Conservation (phyloP, 75 land plant genomes). For the Picea sitchensis region DNA sequence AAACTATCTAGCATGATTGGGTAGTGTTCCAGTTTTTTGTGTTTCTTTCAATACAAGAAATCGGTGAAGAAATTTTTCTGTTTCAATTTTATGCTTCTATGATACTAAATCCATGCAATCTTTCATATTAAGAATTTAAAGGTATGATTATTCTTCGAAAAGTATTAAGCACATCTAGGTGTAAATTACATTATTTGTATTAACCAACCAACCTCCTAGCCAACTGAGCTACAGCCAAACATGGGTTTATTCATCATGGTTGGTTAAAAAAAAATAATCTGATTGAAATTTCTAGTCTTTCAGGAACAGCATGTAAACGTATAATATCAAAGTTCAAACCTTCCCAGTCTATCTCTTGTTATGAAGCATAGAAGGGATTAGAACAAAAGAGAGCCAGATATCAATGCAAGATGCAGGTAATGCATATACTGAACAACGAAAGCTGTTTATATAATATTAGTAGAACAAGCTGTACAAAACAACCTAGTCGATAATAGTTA, state of each 20-base stretch:
- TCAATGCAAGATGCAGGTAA: too few relatives aligned
- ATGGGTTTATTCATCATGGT: background rate
- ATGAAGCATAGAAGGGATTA: background rate
- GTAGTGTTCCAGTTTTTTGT: too few relatives aligned
- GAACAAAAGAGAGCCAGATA: background rate
- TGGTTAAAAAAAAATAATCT: background rate
- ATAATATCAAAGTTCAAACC: background rate
- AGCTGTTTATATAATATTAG: conserved; percentile 1
- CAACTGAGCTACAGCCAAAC: background rate
- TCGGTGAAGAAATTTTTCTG: too few relatives aligned
- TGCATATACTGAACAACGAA: conserved; percentile 1
- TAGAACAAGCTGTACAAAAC: background rate
- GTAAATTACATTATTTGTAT: background rate
- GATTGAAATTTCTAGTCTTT: background rate
- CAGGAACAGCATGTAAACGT: background rate
- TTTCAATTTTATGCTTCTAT: too few relatives aligned
- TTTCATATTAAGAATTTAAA: too few relatives aligned
- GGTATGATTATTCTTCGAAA: background rate
- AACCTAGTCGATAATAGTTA: background rate
- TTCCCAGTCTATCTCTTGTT: background rate
- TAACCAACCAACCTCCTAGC: background rate
- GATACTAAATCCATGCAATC: too few relatives aligned
- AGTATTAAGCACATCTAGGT: background rate
- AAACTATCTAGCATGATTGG: too few relatives aligned
- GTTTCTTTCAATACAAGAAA: too few relatives aligned